Evolutionary conservation across 2,329 filamentous ascomycete genomes (phyloP).

Genomic region (Fusarium austroafricanum): DNA sequence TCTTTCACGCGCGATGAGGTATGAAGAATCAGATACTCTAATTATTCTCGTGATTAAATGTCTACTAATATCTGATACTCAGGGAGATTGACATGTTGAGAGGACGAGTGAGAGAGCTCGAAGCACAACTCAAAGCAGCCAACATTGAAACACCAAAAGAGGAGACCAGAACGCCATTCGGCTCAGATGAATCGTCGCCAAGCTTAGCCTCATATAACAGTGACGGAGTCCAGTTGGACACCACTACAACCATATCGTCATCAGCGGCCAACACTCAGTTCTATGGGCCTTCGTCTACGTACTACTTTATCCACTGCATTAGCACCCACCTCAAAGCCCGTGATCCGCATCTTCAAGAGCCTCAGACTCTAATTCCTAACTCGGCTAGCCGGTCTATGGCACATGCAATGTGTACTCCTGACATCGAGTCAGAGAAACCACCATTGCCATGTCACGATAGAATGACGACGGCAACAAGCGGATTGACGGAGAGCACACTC

Average conservation of each 20-base stretch:
- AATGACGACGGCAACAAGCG: fast-evolving
- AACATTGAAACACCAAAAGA: neutral
- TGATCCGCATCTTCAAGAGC: fast-evolving
- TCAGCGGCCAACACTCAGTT: neutral
- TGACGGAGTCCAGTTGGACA: neutral
- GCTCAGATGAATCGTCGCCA: fast-evolving
- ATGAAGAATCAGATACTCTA: neutral
- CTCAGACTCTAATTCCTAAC: neutral
- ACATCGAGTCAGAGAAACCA: neutral
- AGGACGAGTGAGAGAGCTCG: neutral
- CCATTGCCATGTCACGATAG: too few species aligned
- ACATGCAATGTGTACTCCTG: neutral
- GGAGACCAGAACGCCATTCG: fast-evolving
- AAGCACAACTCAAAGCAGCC: neutral
- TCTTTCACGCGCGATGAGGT: neutral
- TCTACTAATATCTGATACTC: fast-evolving
- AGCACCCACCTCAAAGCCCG: neutral
- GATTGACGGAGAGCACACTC: fast-evolving
- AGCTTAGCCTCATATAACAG: fast-evolving
- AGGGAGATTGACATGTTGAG: neutral
- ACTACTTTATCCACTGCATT: neutral
- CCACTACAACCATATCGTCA: fast-evolving
- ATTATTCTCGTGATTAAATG: too few species aligned
- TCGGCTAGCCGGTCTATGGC: neutral
- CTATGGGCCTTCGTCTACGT: neutral